phyloP scores from a whole-genome alignment of 106 monocot species.

The Acorus calamus region DNA sequence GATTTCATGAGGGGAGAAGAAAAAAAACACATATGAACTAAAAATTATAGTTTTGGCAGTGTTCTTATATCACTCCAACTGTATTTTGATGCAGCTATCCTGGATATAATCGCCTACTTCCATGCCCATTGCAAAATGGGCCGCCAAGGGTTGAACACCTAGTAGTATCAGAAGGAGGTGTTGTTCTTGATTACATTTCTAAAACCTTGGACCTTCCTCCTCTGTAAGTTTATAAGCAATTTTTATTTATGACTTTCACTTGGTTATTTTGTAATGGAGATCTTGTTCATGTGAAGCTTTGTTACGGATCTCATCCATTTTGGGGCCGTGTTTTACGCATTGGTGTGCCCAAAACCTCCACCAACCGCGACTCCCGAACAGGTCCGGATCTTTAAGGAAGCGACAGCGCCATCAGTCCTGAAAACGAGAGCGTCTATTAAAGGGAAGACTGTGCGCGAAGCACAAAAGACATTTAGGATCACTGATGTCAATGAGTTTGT shows the following conservation, averaged over 20 bases:
- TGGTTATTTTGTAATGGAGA: not conserved
- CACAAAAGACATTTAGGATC: slow-evolving; percentile 85
- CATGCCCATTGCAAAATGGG: slow-evolving; percentile 54
- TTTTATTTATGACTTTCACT: not conserved
- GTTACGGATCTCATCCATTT: slow-evolving; percentile 95
- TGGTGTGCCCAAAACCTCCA: slow-evolving; percentile 88
- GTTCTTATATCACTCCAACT: not conserved
- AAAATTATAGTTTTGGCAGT: not conserved
- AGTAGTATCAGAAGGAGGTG: slow-evolving; percentile 50
- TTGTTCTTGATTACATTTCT: slow-evolving; percentile 62
- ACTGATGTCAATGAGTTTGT: slow-evolving; percentile 60
- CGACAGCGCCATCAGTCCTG: slow-evolving; percentile 67
- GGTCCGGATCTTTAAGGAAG: slow-evolving; percentile 58
- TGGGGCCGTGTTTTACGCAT: slow-evolving; percentile 88
- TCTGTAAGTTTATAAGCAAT: slow-evolving; percentile 37
- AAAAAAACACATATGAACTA: not conserved
- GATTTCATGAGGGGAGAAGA: not conserved
- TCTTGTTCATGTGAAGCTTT: slow-evolving; percentile 46
- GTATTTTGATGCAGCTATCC: slow-evolving; percentile 34
- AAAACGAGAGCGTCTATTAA: slow-evolving; percentile 70
- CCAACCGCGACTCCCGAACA: slow-evolving; percentile 77
- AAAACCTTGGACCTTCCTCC: slow-evolving; percentile 74
- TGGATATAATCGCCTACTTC: slow-evolving; percentile 65
- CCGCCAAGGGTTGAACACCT: slow-evolving; percentile 83
- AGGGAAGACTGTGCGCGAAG: slow-evolving; percentile 91